Evolutionary conservation across 2,329 filamentous ascomycete species (phyloP).

Genomic region (Aspergillus bombycis): DNA sequence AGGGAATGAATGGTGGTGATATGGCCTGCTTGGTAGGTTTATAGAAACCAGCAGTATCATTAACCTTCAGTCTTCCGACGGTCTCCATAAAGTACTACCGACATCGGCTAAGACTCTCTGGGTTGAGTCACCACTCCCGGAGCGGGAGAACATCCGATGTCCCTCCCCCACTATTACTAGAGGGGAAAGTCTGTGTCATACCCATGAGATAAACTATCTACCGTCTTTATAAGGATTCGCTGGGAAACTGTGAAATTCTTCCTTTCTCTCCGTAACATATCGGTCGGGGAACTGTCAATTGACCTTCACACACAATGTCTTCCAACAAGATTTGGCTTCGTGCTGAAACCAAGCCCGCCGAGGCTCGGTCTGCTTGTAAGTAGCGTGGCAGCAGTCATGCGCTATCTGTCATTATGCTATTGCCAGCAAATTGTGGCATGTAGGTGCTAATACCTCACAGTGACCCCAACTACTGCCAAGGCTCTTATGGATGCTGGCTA

Average conservation of each 20-base stretch:
- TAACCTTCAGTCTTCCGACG: not conserved
- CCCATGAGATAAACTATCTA: slow-evolving; percentile 12
- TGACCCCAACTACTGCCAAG: slow-evolving; percentile 59
- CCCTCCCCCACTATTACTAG: slow-evolving; percentile 32
- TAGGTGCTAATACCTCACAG: slow-evolving; percentile 25
- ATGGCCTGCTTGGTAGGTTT: too few relatives aligned
- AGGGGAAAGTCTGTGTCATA: slow-evolving; percentile 33
- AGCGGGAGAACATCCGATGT: slow-evolving; percentile 33
- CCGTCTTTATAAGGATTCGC: slow-evolving; percentile 8
- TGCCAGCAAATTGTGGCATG: not conserved
- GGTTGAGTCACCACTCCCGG: slow-evolving; percentile 30
- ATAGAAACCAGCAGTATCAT: not conserved
- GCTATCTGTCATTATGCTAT: not conserved
- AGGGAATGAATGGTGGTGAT: too few relatives aligned
- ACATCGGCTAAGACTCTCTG: slow-evolving; percentile 18
- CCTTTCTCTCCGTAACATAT: slow-evolving; percentile 9
- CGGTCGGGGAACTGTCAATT: slow-evolving; percentile 15
- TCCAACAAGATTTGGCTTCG: slow-evolving; percentile 57
- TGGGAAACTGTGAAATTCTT: slow-evolving; percentile 1
- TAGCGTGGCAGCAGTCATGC: slow-evolving; percentile 3
- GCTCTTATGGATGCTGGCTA: slow-evolving; percentile 71
- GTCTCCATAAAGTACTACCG: slow-evolving; percentile 15
- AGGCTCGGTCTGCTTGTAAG: slow-evolving; percentile 56
- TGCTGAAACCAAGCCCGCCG: slow-evolving; percentile 62
- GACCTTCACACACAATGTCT: slow-evolving; percentile 20